Evolutionary conservation across 768 basidiomycete species (phyloP).

Genomic region (Amanita pseudoporphyria): DNA sequence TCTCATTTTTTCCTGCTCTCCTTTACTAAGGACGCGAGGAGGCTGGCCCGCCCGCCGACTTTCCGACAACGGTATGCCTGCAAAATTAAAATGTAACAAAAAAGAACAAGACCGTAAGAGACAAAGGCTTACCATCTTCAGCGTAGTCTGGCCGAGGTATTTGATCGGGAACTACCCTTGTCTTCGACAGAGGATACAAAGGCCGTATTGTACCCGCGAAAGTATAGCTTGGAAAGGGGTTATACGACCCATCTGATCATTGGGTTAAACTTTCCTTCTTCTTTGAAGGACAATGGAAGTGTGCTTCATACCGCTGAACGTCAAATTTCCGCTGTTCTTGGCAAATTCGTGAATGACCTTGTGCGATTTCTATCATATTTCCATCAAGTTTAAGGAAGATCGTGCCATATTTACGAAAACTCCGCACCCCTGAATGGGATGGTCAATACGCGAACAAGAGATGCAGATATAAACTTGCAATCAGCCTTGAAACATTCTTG

Average conservation of each 20-base stretch:
- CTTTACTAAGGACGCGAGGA: conserved; percentile 51
- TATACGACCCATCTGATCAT: conserved; percentile 58
- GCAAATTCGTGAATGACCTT: conserved; percentile 67
- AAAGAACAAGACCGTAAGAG: no score
- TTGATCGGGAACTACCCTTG: conserved; percentile 67
- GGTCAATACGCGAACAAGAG: conserved; percentile 8
- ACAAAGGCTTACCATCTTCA: conserved; percentile 26
- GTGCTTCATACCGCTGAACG: conserved; percentile 2
- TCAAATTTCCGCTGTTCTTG: conserved; percentile 18
- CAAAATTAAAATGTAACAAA: conserved; percentile 3
- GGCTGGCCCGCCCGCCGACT: conserved; percentile 46
- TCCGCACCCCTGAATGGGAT: conserved; percentile 25
- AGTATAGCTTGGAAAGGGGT: conserved; percentile 68
- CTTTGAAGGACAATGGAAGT: no score
- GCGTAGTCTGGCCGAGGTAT: conserved; percentile 90
- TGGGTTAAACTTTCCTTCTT: not conserved
- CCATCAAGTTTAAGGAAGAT: not conserved
- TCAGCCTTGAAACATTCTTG: conserved; percentile 95
- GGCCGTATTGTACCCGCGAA: conserved; percentile 79
- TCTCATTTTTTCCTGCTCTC: conserved; percentile 88
- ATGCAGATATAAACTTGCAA: conserved; percentile 47
- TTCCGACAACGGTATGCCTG: conserved; percentile 57
- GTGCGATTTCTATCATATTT: conserved; percentile 63
- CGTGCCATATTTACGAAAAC: not conserved
- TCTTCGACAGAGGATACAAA: conserved; percentile 79